Percentiles rank a stretch among this genome's conserved stretches.
These are phyloP conservation scores for Penicillium sp. DNA, from an alignment of 2,329 filamentous ascomycete genomes.

Conservation along the genomic window DNA sequence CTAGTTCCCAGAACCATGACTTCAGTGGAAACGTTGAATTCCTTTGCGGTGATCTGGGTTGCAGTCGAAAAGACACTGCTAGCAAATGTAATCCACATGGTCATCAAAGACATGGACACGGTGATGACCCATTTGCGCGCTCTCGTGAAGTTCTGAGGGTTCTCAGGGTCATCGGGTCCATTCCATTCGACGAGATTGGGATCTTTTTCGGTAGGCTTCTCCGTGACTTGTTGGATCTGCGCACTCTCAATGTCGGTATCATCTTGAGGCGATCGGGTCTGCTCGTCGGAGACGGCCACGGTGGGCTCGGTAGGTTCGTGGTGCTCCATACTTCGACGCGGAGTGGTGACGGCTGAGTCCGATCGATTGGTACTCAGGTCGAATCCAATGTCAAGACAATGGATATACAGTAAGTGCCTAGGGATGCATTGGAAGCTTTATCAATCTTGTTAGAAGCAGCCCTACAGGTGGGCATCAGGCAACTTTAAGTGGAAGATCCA, in stretches of 20 bases:
- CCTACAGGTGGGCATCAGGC: not conserved
- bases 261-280: constrained; percentile 2
- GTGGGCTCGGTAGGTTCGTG: constrained; percentile 1
- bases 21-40: constrained; percentile 46
- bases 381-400: not conserved
- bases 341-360: constrained; percentile 16
- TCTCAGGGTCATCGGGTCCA: constrained; percentile 28
- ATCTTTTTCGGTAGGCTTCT: constrained; percentile 19
- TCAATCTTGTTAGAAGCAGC: not conserved
- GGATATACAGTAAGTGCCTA: not conserved
- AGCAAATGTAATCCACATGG: constrained; percentile 48
- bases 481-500: constrained; percentile 6
- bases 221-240: constrained; percentile 1
- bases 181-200: constrained; percentile 32
- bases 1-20: constrained; percentile 50
- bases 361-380: constrained; percentile 7
- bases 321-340: constrained; percentile 19
- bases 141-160: constrained; percentile 27
- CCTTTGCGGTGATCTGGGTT: constrained; percentile 36
- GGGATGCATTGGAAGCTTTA: not conserved
- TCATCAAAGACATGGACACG: constrained; percentile 40
- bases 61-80: constrained; percentile 47
- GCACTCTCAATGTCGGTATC: constrained; percentile 17
- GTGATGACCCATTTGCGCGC: constrained; percentile 43
- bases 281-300: constrained; percentile 2